Percentiles rank a stretch among this genome's conserved stretches.
Evolutionary conservation across 306 rosid genomes (phyloP).

Genomic region (Leucaena leucocephala): DNA sequence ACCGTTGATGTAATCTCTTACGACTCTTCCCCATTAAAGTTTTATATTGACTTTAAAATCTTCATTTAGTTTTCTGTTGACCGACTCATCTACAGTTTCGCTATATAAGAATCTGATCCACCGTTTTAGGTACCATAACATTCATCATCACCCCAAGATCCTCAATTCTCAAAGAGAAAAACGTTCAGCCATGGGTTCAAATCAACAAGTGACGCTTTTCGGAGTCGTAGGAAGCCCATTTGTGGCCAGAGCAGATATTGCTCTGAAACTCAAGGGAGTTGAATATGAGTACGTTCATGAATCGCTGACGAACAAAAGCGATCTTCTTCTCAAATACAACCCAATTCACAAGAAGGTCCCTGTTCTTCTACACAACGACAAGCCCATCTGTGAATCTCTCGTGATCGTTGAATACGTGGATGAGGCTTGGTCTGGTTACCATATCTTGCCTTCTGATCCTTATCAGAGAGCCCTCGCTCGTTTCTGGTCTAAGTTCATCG

Average conservation of each 20-base stretch:
- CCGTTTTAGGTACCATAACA: background rate
- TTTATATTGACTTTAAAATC: background rate
- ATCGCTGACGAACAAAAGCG: constrained; percentile 38
- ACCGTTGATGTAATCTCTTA: background rate
- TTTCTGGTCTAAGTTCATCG: constrained; percentile 30
- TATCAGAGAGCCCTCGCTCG: constrained; percentile 30
- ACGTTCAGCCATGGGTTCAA: background rate
- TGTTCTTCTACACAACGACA: constrained; percentile 46
- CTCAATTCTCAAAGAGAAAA: background rate
- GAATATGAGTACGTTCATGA: constrained; percentile 43
- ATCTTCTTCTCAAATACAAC: constrained; percentile 47
- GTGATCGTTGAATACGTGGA: constrained; percentile 50
- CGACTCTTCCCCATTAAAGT: background rate
- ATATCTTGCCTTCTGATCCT: constrained; percentile 29
- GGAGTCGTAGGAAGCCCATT: constrained; percentile 42
- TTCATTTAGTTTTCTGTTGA: background rate
- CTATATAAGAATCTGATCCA: background rate
- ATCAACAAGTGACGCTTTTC: constrained; percentile 33
- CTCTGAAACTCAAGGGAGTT: constrained; percentile 54
- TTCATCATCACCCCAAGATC: background rate
- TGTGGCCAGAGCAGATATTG: constrained; percentile 39
- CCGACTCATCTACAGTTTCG: background rate
- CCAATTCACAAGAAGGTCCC: constrained; percentile 55
- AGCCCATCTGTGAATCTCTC: constrained; percentile 48
- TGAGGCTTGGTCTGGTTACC: constrained; percentile 38